Evolutionary conservation across 2,329 filamentous ascomycete species (phyloP), one percentile per base, ranked within the genome.

Genomic region (Aspergillus versicolor): DNA sequence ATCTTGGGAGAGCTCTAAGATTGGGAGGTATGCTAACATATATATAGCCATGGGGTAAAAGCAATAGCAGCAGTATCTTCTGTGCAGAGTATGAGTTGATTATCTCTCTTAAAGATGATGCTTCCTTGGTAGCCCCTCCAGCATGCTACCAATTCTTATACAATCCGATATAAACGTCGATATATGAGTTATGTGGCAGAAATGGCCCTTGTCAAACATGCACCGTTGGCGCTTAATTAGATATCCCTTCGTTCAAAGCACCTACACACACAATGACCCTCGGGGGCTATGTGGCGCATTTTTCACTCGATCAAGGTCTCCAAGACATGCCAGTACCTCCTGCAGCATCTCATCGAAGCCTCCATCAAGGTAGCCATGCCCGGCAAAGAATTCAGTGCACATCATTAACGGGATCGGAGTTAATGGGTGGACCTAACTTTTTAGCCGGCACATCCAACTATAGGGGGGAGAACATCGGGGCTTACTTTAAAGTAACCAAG

Each of bases 401-500:
- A 65, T 63, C 56, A 59, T 58, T 15, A 65, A 34, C 1, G 63
- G 63, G 4, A 63, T 63, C 1, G 63, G 61, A 3, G 61, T 63
- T n/a, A 65, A 42, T 2, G 63, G 63, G 38, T 65, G 63, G 4
- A 65, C 63, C 63, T 64, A 34, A 8, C 15, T 5, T 38, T 41
- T 57, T 46, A 54, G 50, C 12, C 7, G 4, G 9, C 4, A 12
- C 34, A 2, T 11, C 24, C 13, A 19, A n/a, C 2, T n/a, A 27
- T 9, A n/a, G 13, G 22, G 38, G 24, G 7, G 6, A 38, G 49
- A 15, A 17, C 15, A 38, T 8, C 11, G 6, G 12, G 3, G 3
- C 43, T 15, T 51, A 63, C 63, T 51, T 65, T 63, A 24, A 65
- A 65, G 44, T 61, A 63, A 5, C 63, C 63, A 32, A 65, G 42